phyloP scores from a whole-genome alignment of 2,329 filamentous ascomycete genomes.

The Aspergillus oerlinghausenensis region DNA sequence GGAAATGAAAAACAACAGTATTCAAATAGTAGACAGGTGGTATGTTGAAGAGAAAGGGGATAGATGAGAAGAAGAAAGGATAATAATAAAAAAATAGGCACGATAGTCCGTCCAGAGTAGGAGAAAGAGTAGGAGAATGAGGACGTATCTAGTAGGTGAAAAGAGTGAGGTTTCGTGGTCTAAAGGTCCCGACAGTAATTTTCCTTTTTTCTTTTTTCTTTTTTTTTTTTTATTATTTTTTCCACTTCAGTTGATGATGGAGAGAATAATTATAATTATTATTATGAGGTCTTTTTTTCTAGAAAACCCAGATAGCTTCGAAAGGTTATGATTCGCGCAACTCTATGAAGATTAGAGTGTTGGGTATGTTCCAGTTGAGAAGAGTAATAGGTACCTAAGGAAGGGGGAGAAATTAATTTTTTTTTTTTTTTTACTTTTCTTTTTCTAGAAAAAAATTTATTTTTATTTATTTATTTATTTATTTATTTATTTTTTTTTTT shows the following conservation, averaged over 20 bases:
- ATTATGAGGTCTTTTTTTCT: not conserved
- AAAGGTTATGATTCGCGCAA: not conserved
- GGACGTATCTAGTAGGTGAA: not conserved
- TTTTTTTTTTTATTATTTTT: not conserved
- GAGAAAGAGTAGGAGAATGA: not conserved
- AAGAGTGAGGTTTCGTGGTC: slow-evolving; percentile 12
- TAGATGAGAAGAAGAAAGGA: not conserved
- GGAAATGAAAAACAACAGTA: slow-evolving; percentile 3
- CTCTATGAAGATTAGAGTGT: slow-evolving; percentile 9
- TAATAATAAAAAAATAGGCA: slow-evolving; percentile 3
- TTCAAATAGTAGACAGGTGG: slow-evolving; percentile 12
- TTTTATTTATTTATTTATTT: not conserved
- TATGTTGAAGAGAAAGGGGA: slow-evolving; percentile 16
- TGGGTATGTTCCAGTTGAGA: slow-evolving; percentile 5
- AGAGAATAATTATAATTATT: not conserved
- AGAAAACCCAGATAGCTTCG: not conserved
- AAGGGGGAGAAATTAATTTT: slow-evolving; percentile 4
- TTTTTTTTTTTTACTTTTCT: too few relatives aligned
- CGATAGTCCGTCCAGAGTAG: slow-evolving; percentile 15
- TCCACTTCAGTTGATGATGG: not conserved
- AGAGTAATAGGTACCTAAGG: not conserved
- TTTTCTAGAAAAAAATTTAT: not conserved
- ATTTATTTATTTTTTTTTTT: too few relatives aligned
- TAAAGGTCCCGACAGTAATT: slow-evolving; percentile 9
- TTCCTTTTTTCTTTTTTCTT: not conserved